These are phyloP conservation scores for Podaxis mareebaensis DNA, from an alignment of 768 basidiomycete genomes.

Conservation along the genomic window DNA sequence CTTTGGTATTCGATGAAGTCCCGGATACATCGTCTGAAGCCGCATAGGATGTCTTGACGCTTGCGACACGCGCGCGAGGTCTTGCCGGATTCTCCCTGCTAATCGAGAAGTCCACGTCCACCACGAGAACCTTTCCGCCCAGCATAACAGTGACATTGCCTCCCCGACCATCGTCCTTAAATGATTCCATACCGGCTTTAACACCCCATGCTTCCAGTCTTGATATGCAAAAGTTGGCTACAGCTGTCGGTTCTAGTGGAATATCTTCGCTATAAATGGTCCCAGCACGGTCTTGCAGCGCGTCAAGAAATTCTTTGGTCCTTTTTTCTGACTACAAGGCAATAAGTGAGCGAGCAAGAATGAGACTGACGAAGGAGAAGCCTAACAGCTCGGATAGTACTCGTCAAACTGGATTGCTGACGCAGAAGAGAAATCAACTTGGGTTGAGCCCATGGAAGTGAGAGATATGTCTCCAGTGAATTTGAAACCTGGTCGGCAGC, in stretches of 20 bases:
- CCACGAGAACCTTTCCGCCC: conserved; percentile 78
- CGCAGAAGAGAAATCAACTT: conserved; percentile 70
- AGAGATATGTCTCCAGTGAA: conserved; percentile 51
- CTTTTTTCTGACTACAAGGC: conserved; percentile 52
- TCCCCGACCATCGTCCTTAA: conserved; percentile 58
- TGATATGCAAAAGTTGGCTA: conserved; percentile 59
- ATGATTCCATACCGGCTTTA: conserved; percentile 71
- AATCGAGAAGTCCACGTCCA: conserved; percentile 70
- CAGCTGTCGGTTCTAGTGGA: conserved; percentile 45
- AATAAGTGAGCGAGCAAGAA: conserved; percentile 20
- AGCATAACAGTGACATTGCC: conserved; percentile 58
- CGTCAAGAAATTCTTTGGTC: conserved; percentile 47
- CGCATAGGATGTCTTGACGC: conserved; percentile 76
- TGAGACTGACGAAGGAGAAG: conserved; percentile 11
- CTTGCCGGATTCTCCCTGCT: conserved; percentile 35
- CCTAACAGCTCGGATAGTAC: conserved; percentile 55
- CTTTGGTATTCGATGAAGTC: conserved; percentile 41
- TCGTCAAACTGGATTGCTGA: conserved; percentile 56
- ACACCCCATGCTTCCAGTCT: conserved; percentile 63
- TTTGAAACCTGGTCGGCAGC: conserved; percentile 52
- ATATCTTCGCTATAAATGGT: conserved; percentile 64
- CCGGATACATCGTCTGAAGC: conserved; percentile 43
- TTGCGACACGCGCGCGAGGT: conserved; percentile 46
- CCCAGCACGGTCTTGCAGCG: conserved; percentile 46
- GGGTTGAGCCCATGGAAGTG: conserved; percentile 55